Evolutionary conservation across 805 yeast species (phyloP), one percentile per base, ranked within the genome.

Genomic region (Candida pseudofarinosa): DNA sequence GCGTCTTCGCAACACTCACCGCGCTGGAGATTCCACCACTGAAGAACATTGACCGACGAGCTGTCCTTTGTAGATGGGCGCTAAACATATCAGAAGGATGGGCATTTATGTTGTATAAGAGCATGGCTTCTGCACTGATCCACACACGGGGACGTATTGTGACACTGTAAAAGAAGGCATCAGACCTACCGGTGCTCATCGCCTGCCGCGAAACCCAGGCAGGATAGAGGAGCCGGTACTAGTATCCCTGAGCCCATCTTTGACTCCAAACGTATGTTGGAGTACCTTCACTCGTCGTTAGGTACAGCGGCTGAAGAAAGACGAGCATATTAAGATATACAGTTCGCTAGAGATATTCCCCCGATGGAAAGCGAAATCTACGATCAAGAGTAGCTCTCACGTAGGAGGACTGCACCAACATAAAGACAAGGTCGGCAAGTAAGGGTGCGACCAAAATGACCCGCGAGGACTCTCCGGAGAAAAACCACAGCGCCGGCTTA

Each of bases 341-440:
- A 49, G 53, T 36, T 53, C 60, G 34, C 52, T 58, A 4, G 65
- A 62, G 6, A 19, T 59, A 7, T 49, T 56, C 3, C 51, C 56
- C 3, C 54, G 44, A 35, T 55, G 60, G 60, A 55, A 42, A 38
- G 49, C 56, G 14, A 41, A 37, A 31, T 35, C 30, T n/a, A 19
- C 33, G 19, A 19, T 35, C 30, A 13, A 23, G 20, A 13, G 8
- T 10, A 26, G 16, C 14, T 35, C 38, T 4, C 26, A 19, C 20
- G 8, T 26, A n/a, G 42, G 38, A 2, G 43, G 37, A 26, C 32
- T 33, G 23, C 20, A 14, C 10, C 33, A 30, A 31, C 17, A 35
- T 18, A 46, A 42, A 33, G 43, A 46, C 40, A 39, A 34, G n/a
- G 15, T 23, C 28, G 6, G 28, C 28, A 7, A 10, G 10, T 10